phyloP scores from a whole-genome alignment of 345 rosid species.

The Eucalyptus curtisii region DNA sequence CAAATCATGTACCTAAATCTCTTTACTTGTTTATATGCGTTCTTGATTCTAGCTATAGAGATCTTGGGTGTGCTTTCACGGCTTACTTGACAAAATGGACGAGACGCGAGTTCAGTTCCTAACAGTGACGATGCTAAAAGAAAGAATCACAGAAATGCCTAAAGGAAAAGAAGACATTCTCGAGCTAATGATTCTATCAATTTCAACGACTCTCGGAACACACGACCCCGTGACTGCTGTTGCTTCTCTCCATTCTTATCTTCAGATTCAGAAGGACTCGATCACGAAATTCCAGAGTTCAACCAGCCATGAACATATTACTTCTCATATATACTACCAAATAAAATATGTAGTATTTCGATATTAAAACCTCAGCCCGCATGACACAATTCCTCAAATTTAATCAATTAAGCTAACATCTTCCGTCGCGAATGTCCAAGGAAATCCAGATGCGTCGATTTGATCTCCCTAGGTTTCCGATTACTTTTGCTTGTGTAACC shows the following conservation, averaged over 20 bases:
- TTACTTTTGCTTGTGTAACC: neutral
- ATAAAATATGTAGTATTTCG: neutral
- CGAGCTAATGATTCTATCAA: neutral
- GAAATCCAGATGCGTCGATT: neutral
- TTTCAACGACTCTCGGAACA: neutral
- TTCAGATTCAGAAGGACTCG: neutral
- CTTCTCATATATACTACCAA: neutral
- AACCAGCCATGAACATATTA: neutral
- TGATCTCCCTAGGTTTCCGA: neutral
- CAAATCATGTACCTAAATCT: too few relatives aligned
- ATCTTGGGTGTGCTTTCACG: fast-evolving
- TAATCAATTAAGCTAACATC: neutral
- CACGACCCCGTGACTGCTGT: neutral
- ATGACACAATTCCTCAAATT: neutral
- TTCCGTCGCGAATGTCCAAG: neutral
- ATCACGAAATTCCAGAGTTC: neutral
- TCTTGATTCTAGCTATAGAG: too few relatives aligned
- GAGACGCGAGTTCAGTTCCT: neutral
- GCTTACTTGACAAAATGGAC: neutral
- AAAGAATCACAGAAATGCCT: neutral
- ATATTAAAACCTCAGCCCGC: neutral
- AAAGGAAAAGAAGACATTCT: neutral
- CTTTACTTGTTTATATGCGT: fast-evolving
- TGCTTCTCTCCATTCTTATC: neutral
- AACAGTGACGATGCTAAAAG: neutral